phyloP scores from a whole-genome alignment of 805 yeast genomes.

The Candida ascalaphidarum region DNA sequence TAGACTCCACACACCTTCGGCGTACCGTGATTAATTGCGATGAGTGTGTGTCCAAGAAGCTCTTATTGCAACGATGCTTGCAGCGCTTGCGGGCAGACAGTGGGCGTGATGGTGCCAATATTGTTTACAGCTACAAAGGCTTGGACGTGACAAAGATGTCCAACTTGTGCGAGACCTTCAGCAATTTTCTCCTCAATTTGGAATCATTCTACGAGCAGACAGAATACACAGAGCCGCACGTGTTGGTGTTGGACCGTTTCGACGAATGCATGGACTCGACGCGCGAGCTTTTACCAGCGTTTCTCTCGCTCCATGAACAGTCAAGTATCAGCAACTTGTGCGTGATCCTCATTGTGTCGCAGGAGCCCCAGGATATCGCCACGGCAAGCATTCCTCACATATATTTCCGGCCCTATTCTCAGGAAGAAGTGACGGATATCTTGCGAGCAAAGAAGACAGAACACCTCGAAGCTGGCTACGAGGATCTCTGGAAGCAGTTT shows the following conservation, averaged over 20 bases:
- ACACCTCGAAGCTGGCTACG: slow-evolving; percentile 7
- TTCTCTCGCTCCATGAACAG: slow-evolving; percentile 37
- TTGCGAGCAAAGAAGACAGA: slow-evolving; percentile 19
- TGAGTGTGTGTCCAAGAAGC: slow-evolving; percentile 31
- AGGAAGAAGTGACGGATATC: slow-evolving; percentile 28
- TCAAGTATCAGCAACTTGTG: slow-evolving; percentile 20
- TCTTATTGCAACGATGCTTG: slow-evolving; percentile 34
- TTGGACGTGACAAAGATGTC: slow-evolving; percentile 16
- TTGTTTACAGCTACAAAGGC: slow-evolving; percentile 14
- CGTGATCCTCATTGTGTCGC: slow-evolving; percentile 32
- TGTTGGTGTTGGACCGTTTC: slow-evolving; percentile 39
- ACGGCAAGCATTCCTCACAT: slow-evolving; percentile 35
- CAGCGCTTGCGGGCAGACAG: slow-evolving; percentile 28
- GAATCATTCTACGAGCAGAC: slow-evolving; percentile 27
- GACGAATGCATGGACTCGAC: slow-evolving; percentile 39
- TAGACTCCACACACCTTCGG: slow-evolving; percentile 17
- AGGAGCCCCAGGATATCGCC: slow-evolving; percentile 26
- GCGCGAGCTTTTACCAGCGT: slow-evolving; percentile 29
- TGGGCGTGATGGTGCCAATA: slow-evolving; percentile 14
- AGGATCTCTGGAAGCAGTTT: slow-evolving; percentile 34
- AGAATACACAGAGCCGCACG: slow-evolving; percentile 23
- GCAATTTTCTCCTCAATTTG: slow-evolving; percentile 30
- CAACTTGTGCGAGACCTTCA: slow-evolving; percentile 30
- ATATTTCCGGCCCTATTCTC: slow-evolving; percentile 27
- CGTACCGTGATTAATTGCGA: slow-evolving; percentile 34